Evolutionary conservation across 495 filamentous ascomycete species (phyloP), one percentile per base, ranked within the genome.

Genomic region (Penicillium arizonense): DNA sequence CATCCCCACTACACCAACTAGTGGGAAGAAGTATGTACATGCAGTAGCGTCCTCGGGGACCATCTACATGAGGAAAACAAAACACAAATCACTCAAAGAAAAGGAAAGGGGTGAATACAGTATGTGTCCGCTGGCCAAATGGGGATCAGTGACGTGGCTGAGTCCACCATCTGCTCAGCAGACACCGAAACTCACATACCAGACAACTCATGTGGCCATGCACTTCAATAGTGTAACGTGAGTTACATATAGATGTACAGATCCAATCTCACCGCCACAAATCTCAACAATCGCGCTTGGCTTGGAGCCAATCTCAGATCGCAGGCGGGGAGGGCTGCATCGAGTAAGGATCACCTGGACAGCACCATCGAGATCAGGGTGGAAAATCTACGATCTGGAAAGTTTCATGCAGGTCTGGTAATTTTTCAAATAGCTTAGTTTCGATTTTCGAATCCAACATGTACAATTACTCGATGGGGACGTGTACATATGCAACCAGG

Each of bases 261-360:
- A 33, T 18, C 26, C 21, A 54, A 35, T n/a, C 50, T 51, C 60
- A 63, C 57, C 60, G 53, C 60, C 37, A 55, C 43, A 40, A 32
- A 14, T 39, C 36, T 39, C 26, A 47, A 33, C 35, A 13, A 39
- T 35, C 49, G 41, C 36, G 35, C 36, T 41, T 42, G 33, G 41
- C 40, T 16, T 21, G 11, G 38, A 24, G 33, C 6, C 38, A 43
- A 63, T 57, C 56, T 59, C 14, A 60, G 50, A 57, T 56, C 46
- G 33, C 47, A 48, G 44, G 34, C 18, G 44, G 44, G 34, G 44
- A 26, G n/a, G 34, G 35, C 50, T 55, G 11, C 20, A 42, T 35
- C 44, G 20, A 55, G 57, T 35, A 57, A 44, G 23, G 51, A 53
- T 55, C 43, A 24, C 38, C 51, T 44, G 32, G 8, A 24, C 26